These are phyloP conservation scores for Phialemonium atrogriseum DNA, from an alignment of 2,329 filamentous ascomycete genomes.

Conservation along the genomic window DNA sequence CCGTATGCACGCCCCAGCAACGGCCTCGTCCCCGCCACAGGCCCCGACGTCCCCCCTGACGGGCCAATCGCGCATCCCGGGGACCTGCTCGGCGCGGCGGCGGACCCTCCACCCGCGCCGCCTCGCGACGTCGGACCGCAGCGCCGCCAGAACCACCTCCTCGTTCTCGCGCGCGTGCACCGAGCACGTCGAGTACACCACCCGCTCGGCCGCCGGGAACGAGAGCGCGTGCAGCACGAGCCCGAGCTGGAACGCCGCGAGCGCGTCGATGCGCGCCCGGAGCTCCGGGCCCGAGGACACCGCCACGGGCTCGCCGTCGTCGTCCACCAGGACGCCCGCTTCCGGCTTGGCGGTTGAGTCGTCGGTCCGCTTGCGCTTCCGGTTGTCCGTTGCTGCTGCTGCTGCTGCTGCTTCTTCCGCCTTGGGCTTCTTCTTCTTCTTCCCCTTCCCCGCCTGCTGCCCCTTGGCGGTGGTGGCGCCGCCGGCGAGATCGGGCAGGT, in stretches of 20 bases:
- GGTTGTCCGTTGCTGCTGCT: too few species aligned
- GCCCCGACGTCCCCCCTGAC: slow-evolving; percentile 51
- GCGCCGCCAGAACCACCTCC: slow-evolving; percentile 63
- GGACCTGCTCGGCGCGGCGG: slow-evolving; percentile 61
- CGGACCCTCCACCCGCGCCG: slow-evolving; percentile 71
- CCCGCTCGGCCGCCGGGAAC: slow-evolving; percentile 65
- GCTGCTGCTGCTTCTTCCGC: slow-evolving; percentile 5
- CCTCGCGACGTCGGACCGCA: slow-evolving; percentile 59
- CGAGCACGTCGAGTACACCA: slow-evolving; percentile 94
- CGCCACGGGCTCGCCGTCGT: slow-evolving; percentile 16
- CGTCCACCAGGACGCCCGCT: slow-evolving; percentile 11
- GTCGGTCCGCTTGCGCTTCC: slow-evolving; percentile 39
- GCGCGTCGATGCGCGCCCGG: slow-evolving; percentile 56
- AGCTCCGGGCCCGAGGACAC: slow-evolving; percentile 48
- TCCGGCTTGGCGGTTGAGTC: slow-evolving; percentile 18
- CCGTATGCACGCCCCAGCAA: slow-evolving; percentile 71
- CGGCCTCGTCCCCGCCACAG: slow-evolving; percentile 36
- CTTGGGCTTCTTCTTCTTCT: slow-evolving; percentile 9
- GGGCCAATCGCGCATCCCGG: slow-evolving; percentile 68
- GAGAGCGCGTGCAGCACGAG: slow-evolving; percentile 76
- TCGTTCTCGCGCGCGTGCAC: slow-evolving; percentile 86
- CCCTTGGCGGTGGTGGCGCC: slow-evolving; percentile 1
- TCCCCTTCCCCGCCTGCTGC: slow-evolving; percentile 8
- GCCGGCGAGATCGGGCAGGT: slow-evolving; percentile 39
- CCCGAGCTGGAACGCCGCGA: slow-evolving; percentile 74